Base-by-base conservation (phyloP, 2,329 filamentous ascomycete genomes). In the Pestalotiopsis sp. region DNA sequence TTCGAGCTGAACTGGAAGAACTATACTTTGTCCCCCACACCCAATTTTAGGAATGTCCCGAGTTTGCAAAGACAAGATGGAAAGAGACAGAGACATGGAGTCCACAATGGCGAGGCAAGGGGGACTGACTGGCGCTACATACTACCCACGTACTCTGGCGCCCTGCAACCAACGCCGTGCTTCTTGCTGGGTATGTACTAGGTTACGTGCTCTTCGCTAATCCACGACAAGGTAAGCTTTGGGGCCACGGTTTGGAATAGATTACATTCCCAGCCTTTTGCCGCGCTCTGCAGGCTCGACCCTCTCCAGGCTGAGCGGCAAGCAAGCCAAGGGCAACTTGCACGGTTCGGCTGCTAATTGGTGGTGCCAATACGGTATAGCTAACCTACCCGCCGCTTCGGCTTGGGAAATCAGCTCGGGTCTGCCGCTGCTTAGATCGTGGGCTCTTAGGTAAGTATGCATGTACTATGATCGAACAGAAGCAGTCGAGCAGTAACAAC, bases 211-310 rank as follows among this genome's bases (percentile, higher is more conserved):
- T 36, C 17, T 27, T 20, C 36, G 23, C 59, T 36, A 27, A 27
- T 55, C 49, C 59, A 55, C 57, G 14, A 58, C 57, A 17, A 52
- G 65, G n/a, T 58, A 39, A 67, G 52, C 20, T 61, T 61, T 63
- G 41, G 58, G 57, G 12, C 59, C 57, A 58, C 12, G 20, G 65
- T 67, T 63, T 67, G 58, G 59, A 67, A 55, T 67, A 67, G 65
- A 67, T 67, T 67, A 39, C 65, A 23, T 55, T 27, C 36, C 57
- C 55, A 45, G 52, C 45, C 55, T 25, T 55, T 66, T 27, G 17
- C 65, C 31, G 27, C 27, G 25, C n/a, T 61, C 23, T 38, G 45
- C n/a, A 65, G 49, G 45, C n/a, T 25, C 36, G 27, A 60, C 52
- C 20, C 64, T 20, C 64, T 65, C 23, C 20, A 31, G 52, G 36